Base-by-base conservation (phyloP, 2,329 filamentous ascomycete genomes). In the Arachnomyces sp. region DNA sequence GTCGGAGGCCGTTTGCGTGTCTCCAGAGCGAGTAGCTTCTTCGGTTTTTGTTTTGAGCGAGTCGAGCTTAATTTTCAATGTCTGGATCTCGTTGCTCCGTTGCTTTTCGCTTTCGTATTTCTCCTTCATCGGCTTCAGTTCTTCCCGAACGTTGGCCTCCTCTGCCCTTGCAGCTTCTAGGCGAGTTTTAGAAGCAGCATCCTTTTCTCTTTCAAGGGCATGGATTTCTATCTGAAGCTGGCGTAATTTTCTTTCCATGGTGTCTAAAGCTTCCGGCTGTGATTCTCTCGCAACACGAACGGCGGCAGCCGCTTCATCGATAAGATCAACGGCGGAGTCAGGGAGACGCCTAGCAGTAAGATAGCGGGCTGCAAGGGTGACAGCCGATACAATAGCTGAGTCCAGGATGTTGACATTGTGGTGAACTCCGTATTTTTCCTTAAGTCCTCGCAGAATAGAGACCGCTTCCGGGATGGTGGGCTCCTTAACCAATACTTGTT, bases 191-290 rank as follows among this genome's bases (percentile, higher is more conserved):
- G 92, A 95, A 3, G 88, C 87, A 3, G 95, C 86, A 52, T 98
- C 92, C 62, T 94, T 90, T 61, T 98, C 92, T 56, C 90, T 85
- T 50, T 87, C 82, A 36, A 98, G 71, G 28, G 92, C 92, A 57
- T 95, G 90, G 43, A 98, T 98, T 65, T 98, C 92, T 52, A 98
- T 98, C 64, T 94, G 84, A 39, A 96, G 75, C 65, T 98, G 92
- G 44, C 88, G 84, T 46, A 88, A 74, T 56, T 82, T 86, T 51
- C 92, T 82, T 66, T 98, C 92, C 39, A 98, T 76, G 38, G 86
- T 95, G 66, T 98, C 92, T 38, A 98, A 84, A 25, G 89, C 82
- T 67, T 98, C 92, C 2, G 92, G 92, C 55, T 96, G 89, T 2
- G 92, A 98, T 67, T 98, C 92, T 52, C 92, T 80, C 28, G 89